Evolutionary conservation across 2,329 filamentous ascomycete genomes (phyloP).

Genomic region (Pseudocercospora crystallina): DNA sequence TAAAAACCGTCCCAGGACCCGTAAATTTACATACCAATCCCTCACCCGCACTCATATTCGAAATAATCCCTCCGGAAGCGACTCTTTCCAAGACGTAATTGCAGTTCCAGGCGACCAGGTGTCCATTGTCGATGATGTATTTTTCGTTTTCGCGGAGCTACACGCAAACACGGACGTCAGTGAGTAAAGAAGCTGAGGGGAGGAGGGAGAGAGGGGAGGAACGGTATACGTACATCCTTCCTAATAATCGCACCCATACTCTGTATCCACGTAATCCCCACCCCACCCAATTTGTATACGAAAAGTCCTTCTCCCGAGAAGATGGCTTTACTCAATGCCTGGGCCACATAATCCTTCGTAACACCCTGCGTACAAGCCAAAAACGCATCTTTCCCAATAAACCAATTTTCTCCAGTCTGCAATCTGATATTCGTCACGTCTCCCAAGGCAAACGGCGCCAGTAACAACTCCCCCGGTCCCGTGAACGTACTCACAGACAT

Average conservation of each 20-base stretch:
- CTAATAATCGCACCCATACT: slow-evolving; percentile 93
- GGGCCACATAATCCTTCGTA: slow-evolving; percentile 77
- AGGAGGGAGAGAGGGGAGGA: not conserved
- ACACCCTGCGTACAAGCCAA: slow-evolving; percentile 85
- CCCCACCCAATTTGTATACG: slow-evolving; percentile 80
- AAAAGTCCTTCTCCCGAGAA: slow-evolving; percentile 93
- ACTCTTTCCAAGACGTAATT: slow-evolving; percentile 90
- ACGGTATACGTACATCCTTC: slow-evolving; percentile 71
- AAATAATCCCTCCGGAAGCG: slow-evolving; percentile 88
- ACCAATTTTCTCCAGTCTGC: slow-evolving; percentile 69
- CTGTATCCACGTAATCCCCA: slow-evolving; percentile 81
- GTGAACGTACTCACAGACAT: slow-evolving; percentile 77
- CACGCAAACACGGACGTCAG: not conserved
- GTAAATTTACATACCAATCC: slow-evolving; percentile 94
- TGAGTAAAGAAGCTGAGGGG: not conserved
- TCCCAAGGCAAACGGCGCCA: slow-evolving; percentile 77
- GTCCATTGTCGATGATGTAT: slow-evolving; percentile 72
- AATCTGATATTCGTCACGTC: slow-evolving; percentile 82
- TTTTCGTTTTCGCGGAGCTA: slow-evolving; percentile 67
- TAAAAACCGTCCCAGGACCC: slow-evolving; percentile 82
- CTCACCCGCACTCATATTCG: slow-evolving; percentile 76
- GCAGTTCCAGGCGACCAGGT: slow-evolving; percentile 86
- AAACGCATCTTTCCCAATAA: slow-evolving; percentile 81
- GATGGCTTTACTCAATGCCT: slow-evolving; percentile 83
- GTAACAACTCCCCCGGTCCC: slow-evolving; percentile 84